These are phyloP conservation scores for Diaporthe vaccinii DNA, from an alignment of 2,329 filamentous ascomycete genomes.

Conservation along the genomic window DNA sequence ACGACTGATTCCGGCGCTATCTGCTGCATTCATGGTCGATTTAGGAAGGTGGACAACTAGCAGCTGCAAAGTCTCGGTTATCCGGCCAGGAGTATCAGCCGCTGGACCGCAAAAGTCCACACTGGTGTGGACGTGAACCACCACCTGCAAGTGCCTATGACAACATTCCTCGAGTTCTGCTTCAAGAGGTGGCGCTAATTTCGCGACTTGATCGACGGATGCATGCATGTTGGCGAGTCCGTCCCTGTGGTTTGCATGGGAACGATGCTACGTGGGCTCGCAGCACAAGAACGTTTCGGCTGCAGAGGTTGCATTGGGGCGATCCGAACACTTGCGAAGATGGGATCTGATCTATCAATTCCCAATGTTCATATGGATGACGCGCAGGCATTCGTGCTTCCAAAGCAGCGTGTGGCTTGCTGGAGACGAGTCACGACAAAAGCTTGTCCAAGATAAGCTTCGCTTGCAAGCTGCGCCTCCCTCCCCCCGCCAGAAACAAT, in stretches of 20 bases:
- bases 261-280: neutral
- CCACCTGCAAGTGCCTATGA: neutral
- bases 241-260: neutral
- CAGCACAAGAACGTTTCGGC: neutral
- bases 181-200: neutral
- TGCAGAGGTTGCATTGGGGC: neutral
- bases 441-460: conserved; percentile 28
- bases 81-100: neutral
- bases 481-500: neutral
- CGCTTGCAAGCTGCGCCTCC: neutral
- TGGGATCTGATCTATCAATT: neutral
- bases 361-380: neutral
- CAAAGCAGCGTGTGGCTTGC: neutral
- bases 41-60: conserved; percentile 14
- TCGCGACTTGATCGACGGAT: neutral
- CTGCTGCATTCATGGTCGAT: neutral
- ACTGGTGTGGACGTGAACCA: neutral
- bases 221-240: too few relatives aligned
- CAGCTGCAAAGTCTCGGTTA: neutral
- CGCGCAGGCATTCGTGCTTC: neutral
- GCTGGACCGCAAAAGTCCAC: neutral
- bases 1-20: neutral
- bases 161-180: neutral
- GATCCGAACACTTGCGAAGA: neutral
- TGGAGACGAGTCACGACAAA: neutral